Base-by-base conservation (phyloP, 1,139 yeast species). In the Nadsonia commutata region DNA sequence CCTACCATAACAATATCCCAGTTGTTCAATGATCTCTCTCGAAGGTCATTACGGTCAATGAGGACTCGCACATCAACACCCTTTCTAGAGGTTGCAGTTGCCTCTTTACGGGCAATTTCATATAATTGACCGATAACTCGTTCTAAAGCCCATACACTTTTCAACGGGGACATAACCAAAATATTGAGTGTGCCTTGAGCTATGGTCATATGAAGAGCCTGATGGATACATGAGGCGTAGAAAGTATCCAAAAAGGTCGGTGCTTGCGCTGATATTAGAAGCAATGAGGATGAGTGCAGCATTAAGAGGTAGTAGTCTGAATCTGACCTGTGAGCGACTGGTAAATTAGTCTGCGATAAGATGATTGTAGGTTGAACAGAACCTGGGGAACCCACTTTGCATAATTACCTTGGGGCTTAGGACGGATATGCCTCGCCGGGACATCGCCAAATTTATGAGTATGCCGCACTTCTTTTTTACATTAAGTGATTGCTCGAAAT, bases 1-100 rank as follows among this genome's bases (percentile, higher is more conserved):
- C 61, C 59, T 13, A 57, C 54, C 4, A 54, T 51, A 13, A 62
- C 46, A 5, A 57, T 63, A 45, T 62, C 66, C 65, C 66, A 62
- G 16, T 50, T 43, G 43, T 57, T 57, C 11, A 47, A 44, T 18
- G 60, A 44, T n/a, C 43, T 45, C n/a, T 41, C 38, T 20, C 58
- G 60, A 20, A 56, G 44, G 40, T 56, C 59, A 18, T 49, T 48
- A 6, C 65, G 60, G 20, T 61, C 63, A 8, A 67, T 49, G 40
- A 67, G 50, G 6, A 68, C 62, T 1, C 63, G 59, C 22, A 64
- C 56, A 19, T 54, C 53, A 17, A 62, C 55, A 20, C 45, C 45
- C 31, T 46, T 48, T 4, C 63, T 56, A 19, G 42, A 46, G 21
- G 41, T 38, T 37, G 44, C 41, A 5, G 21, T 42, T 2, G 56